phyloP scores from a whole-genome alignment of 441 rosid species.

The Lepidium campestre region DNA sequence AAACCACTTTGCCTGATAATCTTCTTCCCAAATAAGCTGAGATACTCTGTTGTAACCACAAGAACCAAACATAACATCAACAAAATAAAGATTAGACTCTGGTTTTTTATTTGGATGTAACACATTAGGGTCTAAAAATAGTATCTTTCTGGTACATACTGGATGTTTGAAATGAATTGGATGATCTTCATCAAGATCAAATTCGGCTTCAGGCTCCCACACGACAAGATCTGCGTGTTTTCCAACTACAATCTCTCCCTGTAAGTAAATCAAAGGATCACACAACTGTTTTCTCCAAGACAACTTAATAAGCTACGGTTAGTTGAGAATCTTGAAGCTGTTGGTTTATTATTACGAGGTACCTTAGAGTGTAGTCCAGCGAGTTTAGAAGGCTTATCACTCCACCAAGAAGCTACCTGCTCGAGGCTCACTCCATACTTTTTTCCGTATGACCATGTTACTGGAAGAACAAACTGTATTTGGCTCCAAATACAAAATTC shows the following conservation, averaged over 20 bases:
- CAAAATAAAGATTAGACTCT: neutral
- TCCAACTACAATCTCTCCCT: conserved; percentile 73
- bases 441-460: conserved; percentile 81
- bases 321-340: neutral
- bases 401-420: conserved; percentile 82
- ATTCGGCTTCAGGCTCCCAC: conserved; percentile 80
- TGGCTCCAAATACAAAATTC: conserved; percentile 30
- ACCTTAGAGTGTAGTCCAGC: conserved; percentile 71
- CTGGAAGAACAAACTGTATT: conserved; percentile 89
- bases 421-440: conserved; percentile 69
- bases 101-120: neutral
- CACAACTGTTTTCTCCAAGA: neutral
- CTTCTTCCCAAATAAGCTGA: conserved; percentile 84
- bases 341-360: neutral
- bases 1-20: conserved; percentile 70
- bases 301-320: neutral
- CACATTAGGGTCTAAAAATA: neutral
- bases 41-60: conserved; percentile 41
- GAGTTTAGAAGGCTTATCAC: conserved; percentile 82
- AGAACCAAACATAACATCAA: neutral
- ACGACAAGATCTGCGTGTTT: conserved; percentile 74
- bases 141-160: conserved; percentile 33
- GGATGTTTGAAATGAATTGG: conserved; percentile 71
- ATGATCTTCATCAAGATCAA: conserved; percentile 53
- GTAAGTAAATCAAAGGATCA: conserved; percentile 12